Evolutionary conservation across 1,284 basidiomycete species (phyloP), one percentile per base, ranked within the genome.

Genomic region (Ustilago hordei): DNA sequence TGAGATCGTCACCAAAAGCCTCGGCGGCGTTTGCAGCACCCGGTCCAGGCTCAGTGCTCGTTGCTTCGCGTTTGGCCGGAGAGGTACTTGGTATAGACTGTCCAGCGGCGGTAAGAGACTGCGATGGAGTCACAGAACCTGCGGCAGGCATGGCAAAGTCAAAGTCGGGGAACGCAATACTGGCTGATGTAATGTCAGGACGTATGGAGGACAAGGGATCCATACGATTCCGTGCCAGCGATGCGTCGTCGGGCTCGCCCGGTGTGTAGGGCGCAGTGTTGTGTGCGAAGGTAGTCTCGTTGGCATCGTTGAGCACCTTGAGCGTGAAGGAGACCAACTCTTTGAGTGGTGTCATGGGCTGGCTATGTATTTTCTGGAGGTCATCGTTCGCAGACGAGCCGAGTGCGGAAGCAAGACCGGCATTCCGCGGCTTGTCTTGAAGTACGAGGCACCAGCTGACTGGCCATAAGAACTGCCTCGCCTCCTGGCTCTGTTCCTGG

Each of bases 301-400:
- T 72, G 53, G 69, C 69, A 19, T 76, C 74, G 43, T 63, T 68
- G 47, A 76, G 69, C 15, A 72, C 65, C 45, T 69, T 68, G 50
- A 76, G 62, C 5, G 74, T 65, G 65, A 76, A 76, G 3, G 74
- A 64, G 50, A 64, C 74, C 13, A 76, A 59, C 53, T 76, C 74
- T 50, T 76, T 76, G 55, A 76, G 69, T 12, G 74, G 74, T 4
- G 69, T 76, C 53, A 65, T 58, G 34, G 71, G 62, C 23, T 74
- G 65, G 31, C 55, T 60, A 28, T 50, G 62, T 36, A 64, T 58
- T 48, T 31, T 61, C 17, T 65, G 55, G 12, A 74, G 62, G 34
- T 69, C 61, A 17, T 45, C 48, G 31, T 28, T 48, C n/a, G 63
- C 52, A 0, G 8, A n/a, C 15, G 8, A 13, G 13, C 28, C 45